Evolutionary conservation across 257 asterid species (phyloP).

Genomic region (Solanum ahanhuiri): DNA sequence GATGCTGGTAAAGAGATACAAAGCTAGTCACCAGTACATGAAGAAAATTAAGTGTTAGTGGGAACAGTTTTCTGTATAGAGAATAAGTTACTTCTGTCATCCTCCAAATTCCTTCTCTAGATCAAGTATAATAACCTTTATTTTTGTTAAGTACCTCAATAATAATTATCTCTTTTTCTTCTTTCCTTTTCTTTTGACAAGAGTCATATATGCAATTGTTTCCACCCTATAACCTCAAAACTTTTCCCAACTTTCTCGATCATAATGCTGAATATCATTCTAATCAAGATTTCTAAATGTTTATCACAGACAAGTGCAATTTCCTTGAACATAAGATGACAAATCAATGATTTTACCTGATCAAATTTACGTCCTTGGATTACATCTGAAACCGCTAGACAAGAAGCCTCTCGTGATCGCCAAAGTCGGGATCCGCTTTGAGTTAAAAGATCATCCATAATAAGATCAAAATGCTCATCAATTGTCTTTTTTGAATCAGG

Average conservation of each 20-base stretch:
- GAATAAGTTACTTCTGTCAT: background rate
- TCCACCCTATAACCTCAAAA: background rate
- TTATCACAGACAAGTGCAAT: background rate
- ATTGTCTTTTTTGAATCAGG: slow-evolving; percentile 79
- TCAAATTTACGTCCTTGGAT: slow-evolving; percentile 92
- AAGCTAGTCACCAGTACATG: background rate
- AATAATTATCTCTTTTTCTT: background rate
- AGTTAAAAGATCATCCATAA: slow-evolving; percentile 74
- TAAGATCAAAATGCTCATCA: slow-evolving; percentile 76
- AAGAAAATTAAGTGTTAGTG: background rate
- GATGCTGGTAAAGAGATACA: background rate
- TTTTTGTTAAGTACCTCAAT: background rate
- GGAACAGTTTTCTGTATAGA: background rate
- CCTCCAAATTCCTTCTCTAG: background rate
- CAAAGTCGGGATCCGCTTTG: slow-evolving; percentile 97
- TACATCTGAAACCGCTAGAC: slow-evolving; percentile 93
- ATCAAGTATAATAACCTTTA: background rate
- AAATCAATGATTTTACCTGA: slow-evolving; percentile 42
- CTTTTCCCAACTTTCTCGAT: background rate
- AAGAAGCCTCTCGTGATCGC: slow-evolving; percentile 98
- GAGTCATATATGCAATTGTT: background rate
- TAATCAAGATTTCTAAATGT: background rate
- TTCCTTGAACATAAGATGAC: background rate
- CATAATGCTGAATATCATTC: background rate
- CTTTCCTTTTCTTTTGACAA: background rate